These are phyloP conservation scores for Paramecium sexaurelia DNA, from an alignment of 73 alveolate genomes.

Conservation along the genomic window DNA sequence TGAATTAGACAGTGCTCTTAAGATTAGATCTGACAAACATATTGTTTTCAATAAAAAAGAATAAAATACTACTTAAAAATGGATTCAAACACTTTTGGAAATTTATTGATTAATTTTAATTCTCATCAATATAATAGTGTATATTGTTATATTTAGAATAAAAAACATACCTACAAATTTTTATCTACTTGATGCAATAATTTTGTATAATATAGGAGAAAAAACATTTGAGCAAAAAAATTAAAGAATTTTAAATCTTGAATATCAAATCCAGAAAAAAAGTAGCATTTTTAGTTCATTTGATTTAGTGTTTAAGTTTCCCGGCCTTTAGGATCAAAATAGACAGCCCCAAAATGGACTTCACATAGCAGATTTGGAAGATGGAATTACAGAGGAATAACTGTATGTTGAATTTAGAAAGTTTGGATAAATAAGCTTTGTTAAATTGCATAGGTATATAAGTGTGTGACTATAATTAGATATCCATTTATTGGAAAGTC, in stretches of 20 bases:
- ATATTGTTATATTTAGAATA: neutral
- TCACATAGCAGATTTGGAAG: conserved; percentile 36
- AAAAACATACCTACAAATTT: neutral
- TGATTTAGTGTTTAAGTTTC: neutral
- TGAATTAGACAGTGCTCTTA: neutral
- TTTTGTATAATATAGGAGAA: neutral
- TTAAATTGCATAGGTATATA: conserved; percentile 40
- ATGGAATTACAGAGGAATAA: conserved; percentile 43
- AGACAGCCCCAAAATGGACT: conserved; percentile 35
- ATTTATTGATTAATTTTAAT: neutral
- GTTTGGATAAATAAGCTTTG: conserved; percentile 24
- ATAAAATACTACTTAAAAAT: neutral
- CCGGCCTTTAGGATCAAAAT: neutral
- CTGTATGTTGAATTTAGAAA: conserved; percentile 46
- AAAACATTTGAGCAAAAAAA: neutral
- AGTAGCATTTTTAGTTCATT: neutral
- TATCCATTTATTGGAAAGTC: conserved; percentile 44
- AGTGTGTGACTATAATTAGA: neutral
- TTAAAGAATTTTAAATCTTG: conserved; percentile 10
- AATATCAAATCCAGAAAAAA: neutral
- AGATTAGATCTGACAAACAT: neutral
- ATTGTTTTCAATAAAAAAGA: neutral
- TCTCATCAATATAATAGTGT: neutral
- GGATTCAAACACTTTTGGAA: neutral
- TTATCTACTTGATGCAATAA: neutral